These are phyloP conservation scores for Solanum peruvianum DNA, from an alignment of 257 asterid genomes.

Conservation along the genomic window DNA sequence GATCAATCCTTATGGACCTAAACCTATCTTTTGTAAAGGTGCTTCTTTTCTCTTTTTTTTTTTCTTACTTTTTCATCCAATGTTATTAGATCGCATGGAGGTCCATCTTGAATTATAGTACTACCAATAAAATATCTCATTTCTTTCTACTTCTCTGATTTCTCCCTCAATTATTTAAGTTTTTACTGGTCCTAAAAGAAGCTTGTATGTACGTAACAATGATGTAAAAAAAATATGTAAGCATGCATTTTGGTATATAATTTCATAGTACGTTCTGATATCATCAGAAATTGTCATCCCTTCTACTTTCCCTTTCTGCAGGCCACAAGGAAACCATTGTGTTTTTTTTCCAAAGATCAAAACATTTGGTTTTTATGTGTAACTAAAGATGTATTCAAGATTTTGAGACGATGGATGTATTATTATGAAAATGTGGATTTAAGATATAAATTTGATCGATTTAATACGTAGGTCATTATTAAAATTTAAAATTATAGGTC, in stretches of 20 bases:
- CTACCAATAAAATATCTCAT: background rate
- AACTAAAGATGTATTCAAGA: no score
- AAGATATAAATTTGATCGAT: no score
- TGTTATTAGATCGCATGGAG: background rate
- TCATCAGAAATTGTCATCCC: background rate
- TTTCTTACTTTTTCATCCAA: background rate
- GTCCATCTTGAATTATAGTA: background rate
- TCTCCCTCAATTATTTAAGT: background rate
- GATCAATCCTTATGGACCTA: background rate
- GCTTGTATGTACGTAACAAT: background rate
- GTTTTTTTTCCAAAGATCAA: background rate
- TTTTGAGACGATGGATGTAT: no score
- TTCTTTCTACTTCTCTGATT: background rate
- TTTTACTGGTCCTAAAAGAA: background rate
- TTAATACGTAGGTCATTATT: no score
- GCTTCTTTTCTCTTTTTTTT: background rate
- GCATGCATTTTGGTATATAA: background rate
- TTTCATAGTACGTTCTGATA: background rate
- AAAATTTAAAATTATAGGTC: no score
- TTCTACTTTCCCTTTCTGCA: background rate
- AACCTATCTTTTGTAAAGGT: background rate
- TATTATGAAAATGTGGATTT: no score
- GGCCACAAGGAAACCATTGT: background rate
- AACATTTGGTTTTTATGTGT: background rate
- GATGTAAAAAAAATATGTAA: background rate